Evolutionary conservation across 306 rosid species (phyloP), one percentile per base, ranked within the genome.

Genomic region (Dalbergia cultrata): DNA sequence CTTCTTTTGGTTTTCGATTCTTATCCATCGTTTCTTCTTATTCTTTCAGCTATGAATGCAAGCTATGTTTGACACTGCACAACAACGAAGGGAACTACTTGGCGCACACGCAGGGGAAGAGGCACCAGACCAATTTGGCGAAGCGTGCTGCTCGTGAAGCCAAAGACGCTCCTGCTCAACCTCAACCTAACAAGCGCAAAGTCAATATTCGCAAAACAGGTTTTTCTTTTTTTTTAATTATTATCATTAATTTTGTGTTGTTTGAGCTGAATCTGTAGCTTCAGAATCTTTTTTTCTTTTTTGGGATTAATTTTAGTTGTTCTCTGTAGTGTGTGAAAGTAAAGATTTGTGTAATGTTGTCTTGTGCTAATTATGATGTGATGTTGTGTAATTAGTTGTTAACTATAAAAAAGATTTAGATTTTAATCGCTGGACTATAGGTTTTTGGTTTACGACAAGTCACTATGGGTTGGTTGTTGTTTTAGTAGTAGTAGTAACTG

Each of bases 121-220:
- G 98, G 21, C 99, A 95, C 71, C 98, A 95, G 76, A 95, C 97
- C 39, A 95, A 95, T 83, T 84, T 95, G 81, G 99, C 98, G 0
- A 95, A 95, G 74, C 84, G 99, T 67, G 98, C 97, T 0, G 97
- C 99, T 31, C 98, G 98, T 12, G 99, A 95, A 72, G 98, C 99
- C 16, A 91, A 95, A 85, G 99, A 95, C 1, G 93, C 99, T 21
- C 97, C 99, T 4, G 90, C 98, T 26, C 99, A 95, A 75, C 98
- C 99, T 49, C 99, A 95, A 81, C 99, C 99, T 5, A 98, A 95
- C 81, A 95, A 95, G 82, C 93, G 98, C 83, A 93, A 95, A 73
- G 93, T 93, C 61, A 76, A 88, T 5, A 77, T 93, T 67, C 92
- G 95, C 49, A 95, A 95, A 59, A 73, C 97, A 56, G 98, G 98